Evolutionary conservation across 1,139 yeast genomes (phyloP).

Genomic region (Hansenula sp.): DNA sequence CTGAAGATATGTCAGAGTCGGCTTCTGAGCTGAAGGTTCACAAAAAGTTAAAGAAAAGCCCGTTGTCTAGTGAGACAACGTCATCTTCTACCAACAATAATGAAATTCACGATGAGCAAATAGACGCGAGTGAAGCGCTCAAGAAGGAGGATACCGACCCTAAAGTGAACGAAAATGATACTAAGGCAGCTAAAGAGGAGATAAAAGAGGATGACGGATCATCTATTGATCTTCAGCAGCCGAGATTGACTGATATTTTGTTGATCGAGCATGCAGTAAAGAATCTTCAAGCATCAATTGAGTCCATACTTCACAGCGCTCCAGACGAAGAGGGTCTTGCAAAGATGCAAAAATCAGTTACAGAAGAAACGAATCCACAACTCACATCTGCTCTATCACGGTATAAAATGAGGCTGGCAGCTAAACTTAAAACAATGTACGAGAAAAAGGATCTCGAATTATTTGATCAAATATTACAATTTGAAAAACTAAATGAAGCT

Average conservation of each 20-base stretch:
- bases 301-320: constrained; percentile 47
- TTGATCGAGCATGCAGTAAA: constrained; percentile 46
- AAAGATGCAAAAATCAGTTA: constrained; percentile 34
- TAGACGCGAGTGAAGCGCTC: too few species aligned
- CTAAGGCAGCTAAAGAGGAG: not conserved
- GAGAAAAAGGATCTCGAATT: constrained; percentile 40
- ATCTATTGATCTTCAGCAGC: constrained; percentile 2
- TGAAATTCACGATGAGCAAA: too few species aligned
- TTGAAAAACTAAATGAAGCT: constrained; percentile 17
- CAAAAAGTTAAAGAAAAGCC: not conserved
- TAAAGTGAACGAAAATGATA: constrained; percentile 1
- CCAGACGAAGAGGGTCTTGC: constrained; percentile 45
- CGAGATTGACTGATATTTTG: constrained; percentile 30
- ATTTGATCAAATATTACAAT: constrained; percentile 39
- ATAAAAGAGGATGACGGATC: not conserved
- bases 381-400: constrained; percentile 43
- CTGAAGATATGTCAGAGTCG: constrained; percentile 38
- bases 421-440: constrained; percentile 52
- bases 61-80: not conserved
- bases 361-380: constrained; percentile 28
- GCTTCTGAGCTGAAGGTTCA: not conserved
- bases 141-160: not conserved
- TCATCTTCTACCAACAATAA: not conserved
- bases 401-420: constrained; percentile 55
- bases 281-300: constrained; percentile 47